Percentiles rank a stretch among this genome's conserved stretches.
Conservation (phyloP, 2,329 filamentous ascomycete genomes). For the Cladosporium halotolerans region DNA sequence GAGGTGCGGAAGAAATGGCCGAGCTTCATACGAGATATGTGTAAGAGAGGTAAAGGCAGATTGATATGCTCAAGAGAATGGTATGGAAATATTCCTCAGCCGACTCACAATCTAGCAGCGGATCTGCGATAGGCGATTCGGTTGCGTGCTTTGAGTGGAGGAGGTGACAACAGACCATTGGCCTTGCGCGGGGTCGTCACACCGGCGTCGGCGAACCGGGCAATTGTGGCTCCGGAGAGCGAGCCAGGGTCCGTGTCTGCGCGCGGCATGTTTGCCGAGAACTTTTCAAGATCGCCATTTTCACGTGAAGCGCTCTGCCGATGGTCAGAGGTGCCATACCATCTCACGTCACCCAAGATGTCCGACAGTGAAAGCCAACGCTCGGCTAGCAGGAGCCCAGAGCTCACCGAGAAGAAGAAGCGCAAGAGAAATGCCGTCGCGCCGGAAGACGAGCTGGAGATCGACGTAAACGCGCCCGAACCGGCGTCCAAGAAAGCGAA, state of each 20-base stretch:
- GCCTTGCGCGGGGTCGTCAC: not conserved
- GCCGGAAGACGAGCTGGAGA: conserved; percentile 62
- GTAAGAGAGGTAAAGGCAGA: not conserved
- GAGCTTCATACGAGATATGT: conserved; percentile 2
- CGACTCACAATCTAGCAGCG: not conserved
- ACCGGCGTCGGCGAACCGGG: not conserved
- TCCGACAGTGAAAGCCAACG: conserved; percentile 10
- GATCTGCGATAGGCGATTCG: not conserved
- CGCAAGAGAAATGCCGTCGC: conserved; percentile 55
- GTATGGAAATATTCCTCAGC: not conserved
- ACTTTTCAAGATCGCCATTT: not conserved
- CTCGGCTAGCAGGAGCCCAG: conserved; percentile 2
- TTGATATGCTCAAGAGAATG: not conserved
- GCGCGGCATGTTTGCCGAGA: not conserved
- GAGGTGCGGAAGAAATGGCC: conserved; percentile 1
- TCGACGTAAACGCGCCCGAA: conserved; percentile 83
- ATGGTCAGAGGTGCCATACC: not conserved
- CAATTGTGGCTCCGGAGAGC: not conserved
- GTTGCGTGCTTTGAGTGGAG: not conserved
- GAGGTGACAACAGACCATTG: not conserved
- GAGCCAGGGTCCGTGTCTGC: not conserved
- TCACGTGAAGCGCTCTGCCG: not conserved
- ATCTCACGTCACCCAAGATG: not conserved
- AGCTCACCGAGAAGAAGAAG: conserved; percentile 47
- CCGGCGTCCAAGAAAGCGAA: conserved; percentile 91